Conservation (phyloP, 75 land plant genomes). For the Isoetes taiwanensis region DNA sequence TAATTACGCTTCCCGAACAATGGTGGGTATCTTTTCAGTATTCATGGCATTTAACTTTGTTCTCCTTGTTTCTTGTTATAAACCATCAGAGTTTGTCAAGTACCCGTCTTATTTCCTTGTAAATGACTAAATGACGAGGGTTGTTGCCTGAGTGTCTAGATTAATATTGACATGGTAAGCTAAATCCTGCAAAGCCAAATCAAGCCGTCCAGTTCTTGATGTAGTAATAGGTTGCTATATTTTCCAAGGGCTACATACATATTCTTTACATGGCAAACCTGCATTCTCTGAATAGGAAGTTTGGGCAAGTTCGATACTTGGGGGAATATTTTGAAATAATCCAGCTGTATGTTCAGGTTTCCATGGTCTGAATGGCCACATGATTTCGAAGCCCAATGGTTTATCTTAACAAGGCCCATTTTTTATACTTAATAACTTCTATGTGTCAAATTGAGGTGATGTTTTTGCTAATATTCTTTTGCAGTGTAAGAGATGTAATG, state of each 20-base stretch:
- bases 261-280: too few relatives aligned
- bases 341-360: slow-evolving; percentile 29
- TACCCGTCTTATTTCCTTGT: neutral
- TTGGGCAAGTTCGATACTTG: neutral
- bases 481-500: neutral
- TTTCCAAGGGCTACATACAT: too few relatives aligned
- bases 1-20: slow-evolving; percentile 52
- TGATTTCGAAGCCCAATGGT: slow-evolving; percentile 17
- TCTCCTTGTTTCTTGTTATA: neutral
- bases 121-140: neutral
- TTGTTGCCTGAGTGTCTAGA: neutral
- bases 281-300: too few relatives aligned
- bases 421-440: neutral
- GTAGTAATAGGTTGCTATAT: too few relatives aligned
- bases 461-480: neutral
- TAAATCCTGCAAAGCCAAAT: too few relatives aligned
- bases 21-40: slow-evolving; percentile 21
- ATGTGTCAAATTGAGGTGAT: neutral
- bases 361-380: slow-evolving; percentile 33
- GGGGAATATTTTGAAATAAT: neutral
- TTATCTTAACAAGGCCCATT: neutral
- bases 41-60: too few relatives aligned
- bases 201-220: too few relatives aligned
- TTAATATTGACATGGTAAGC: too few relatives aligned
- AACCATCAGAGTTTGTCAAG: neutral